phyloP scores from a whole-genome alignment of 2,329 filamentous ascomycete species.

The Penicillium aurantiogriseum region DNA sequence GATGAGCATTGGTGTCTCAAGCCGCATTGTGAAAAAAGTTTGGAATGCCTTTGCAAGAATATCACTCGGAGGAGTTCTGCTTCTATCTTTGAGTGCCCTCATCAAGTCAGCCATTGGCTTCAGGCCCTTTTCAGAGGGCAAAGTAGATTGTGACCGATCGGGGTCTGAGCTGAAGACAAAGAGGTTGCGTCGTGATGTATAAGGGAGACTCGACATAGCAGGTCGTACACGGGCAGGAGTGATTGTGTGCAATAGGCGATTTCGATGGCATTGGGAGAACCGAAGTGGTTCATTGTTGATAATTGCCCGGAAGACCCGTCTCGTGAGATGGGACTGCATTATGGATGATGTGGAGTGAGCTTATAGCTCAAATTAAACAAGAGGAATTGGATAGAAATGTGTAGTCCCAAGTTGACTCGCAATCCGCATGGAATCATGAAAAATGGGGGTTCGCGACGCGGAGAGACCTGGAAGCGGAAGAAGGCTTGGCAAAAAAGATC shows the following conservation, averaged over 20 bases:
- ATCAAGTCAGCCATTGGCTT: slow-evolving; percentile 68
- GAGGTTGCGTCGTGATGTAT: slow-evolving; percentile 31
- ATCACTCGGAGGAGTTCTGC: slow-evolving; percentile 62
- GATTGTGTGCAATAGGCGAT: slow-evolving; percentile 33
- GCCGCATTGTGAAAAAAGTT: slow-evolving; percentile 61
- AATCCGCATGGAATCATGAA: neutral
- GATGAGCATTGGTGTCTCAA: slow-evolving; percentile 51
- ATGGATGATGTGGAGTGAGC: slow-evolving; percentile 5
- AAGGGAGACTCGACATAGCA: slow-evolving; percentile 36
- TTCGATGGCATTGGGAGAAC: slow-evolving; percentile 37
- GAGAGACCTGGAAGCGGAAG: slow-evolving; percentile 22
- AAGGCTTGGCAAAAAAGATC: slow-evolving; percentile 36
- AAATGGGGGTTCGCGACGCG: slow-evolving; percentile 21
- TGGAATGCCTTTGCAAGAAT: slow-evolving; percentile 66
- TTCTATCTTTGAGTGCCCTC: slow-evolving; percentile 60
- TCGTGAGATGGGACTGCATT: slow-evolving; percentile 48
- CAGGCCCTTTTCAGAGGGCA: slow-evolving; percentile 63
- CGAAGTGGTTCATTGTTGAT: slow-evolving; percentile 46
- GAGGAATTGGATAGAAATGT: neutral
- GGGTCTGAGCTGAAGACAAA: slow-evolving; percentile 49
- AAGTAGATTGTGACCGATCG: slow-evolving; percentile 51
- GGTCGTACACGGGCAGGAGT: slow-evolving; percentile 33
- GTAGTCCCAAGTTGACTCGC: neutral
- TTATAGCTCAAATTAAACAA: neutral
- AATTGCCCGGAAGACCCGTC: slow-evolving; percentile 46